A percentile compares a stretch with the other conserved stretches of the same genome.
Conservation (phyloP, 2,329 filamentous ascomycete species). For the Sporothrix pseudoabietina region DNA sequence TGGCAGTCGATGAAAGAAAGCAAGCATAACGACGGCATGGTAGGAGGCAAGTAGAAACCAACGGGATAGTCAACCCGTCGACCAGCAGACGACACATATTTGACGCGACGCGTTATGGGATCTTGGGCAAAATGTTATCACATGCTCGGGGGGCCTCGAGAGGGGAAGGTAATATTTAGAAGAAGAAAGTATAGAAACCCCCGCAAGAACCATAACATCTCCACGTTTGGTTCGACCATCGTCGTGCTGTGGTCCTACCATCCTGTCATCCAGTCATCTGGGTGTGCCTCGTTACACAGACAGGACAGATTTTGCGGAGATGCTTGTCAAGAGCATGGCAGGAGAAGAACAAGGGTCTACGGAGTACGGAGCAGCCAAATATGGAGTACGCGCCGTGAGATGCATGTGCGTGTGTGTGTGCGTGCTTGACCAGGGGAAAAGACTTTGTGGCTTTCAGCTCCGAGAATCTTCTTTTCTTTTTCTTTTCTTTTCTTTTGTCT, state of each 20-base stretch:
- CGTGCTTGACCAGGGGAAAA: background rate
- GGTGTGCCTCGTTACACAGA: background rate
- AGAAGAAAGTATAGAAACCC: background rate
- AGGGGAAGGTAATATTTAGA: background rate
- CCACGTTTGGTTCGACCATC: background rate
- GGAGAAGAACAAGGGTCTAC: background rate
- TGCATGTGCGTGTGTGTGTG: background rate
- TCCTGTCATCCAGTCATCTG: background rate
- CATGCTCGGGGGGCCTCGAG: background rate
- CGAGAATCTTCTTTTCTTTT: background rate
- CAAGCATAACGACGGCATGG: background rate
- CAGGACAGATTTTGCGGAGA: background rate
- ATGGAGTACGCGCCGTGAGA: background rate
- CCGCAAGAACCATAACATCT: background rate
- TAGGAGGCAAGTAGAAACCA: no score
- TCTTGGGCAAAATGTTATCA: background rate
- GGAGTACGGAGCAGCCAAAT: background rate
- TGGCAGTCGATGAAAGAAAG: background rate
- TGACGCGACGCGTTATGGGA: background rate
- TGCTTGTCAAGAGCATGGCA: background rate
- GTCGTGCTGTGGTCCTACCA: background rate
- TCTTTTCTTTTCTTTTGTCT: background rate
- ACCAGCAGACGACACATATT: background rate
- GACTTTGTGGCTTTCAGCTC: constrained; percentile 25
- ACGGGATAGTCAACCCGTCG: background rate